A percentile compares a stretch with the other conserved stretches of the same genome.
Evolutionary conservation across 2,329 filamentous ascomycete genomes (phyloP).

Genomic region (Verticillium albo-atrum): DNA sequence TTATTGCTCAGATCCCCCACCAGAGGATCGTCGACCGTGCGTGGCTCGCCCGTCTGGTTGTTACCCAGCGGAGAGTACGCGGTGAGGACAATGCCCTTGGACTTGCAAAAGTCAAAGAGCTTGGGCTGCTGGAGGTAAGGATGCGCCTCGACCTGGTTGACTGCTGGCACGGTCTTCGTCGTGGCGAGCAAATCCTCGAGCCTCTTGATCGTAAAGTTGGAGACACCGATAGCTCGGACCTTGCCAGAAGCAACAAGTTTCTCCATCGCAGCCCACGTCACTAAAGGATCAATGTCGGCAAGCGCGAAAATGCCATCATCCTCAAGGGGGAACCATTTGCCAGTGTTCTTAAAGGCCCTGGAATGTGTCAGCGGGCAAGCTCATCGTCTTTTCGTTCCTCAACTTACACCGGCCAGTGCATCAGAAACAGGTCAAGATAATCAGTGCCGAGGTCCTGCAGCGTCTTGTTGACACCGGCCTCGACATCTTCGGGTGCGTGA

Average conservation of each 20-base stretch:
- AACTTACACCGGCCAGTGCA: slow-evolving; percentile 40
- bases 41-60: slow-evolving; percentile 38
- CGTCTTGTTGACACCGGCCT: slow-evolving; percentile 41
- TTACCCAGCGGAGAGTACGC: slow-evolving; percentile 63
- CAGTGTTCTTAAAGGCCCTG: slow-evolving; percentile 49
- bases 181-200: slow-evolving; percentile 40
- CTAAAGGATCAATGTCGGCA: slow-evolving; percentile 42
- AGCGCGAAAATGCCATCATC: slow-evolving; percentile 61
- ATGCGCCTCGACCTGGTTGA: slow-evolving; percentile 68
- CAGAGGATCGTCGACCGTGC: slow-evolving; percentile 43
- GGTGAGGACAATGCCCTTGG: slow-evolving; percentile 55
- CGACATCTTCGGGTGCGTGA: slow-evolving; percentile 43
- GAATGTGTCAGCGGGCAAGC: slow-evolving; percentile 14
- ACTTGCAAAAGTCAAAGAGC: slow-evolving; percentile 51
- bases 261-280: slow-evolving; percentile 35
- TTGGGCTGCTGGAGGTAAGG: slow-evolving; percentile 60
- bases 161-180: slow-evolving; percentile 52
- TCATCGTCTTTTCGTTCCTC: not conserved
- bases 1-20: slow-evolving; percentile 42
- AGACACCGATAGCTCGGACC: slow-evolving; percentile 43
- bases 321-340: slow-evolving; percentile 33
- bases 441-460: slow-evolving; percentile 44
- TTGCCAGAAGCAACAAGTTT: slow-evolving; percentile 31
- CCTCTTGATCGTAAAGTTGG: slow-evolving; percentile 41
- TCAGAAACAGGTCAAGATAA: slow-evolving; percentile 48